Conservation (phyloP, 305 asterid genomes). For the Striga hermonthica region DNA sequence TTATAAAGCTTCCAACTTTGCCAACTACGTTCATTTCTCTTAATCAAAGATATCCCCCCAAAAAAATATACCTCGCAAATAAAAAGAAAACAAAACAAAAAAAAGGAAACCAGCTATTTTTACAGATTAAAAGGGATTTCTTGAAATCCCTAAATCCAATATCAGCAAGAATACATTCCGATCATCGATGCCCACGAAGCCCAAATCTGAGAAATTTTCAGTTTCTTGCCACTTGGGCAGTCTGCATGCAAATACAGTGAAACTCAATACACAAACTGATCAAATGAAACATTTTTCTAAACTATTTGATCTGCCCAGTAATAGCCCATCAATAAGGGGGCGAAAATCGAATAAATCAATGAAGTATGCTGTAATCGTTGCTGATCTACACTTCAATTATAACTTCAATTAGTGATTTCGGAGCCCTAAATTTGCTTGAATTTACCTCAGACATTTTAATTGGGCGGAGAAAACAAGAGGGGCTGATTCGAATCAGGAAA, state of each 20-base stretch:
- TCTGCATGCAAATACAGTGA: conserved; percentile 54
- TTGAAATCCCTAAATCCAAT: conserved; percentile 11
- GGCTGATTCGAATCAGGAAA: conserved; percentile 18
- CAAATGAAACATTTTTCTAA: conserved; percentile 27
- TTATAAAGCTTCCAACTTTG: conserved; percentile 64
- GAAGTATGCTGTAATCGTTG: neutral
- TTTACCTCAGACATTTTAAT: conserved; percentile 29
- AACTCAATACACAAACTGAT: conserved; percentile 32
- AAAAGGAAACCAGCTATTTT: neutral
- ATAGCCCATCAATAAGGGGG: neutral
- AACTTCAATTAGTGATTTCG: conserved; percentile 30
- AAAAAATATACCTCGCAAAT: too few relatives aligned
- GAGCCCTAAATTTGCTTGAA: conserved; percentile 37
- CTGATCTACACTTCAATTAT: conserved; percentile 19
- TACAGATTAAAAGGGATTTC: conserved; percentile 15
- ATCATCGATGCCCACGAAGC: conserved; percentile 24
- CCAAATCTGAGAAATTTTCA: conserved; percentile 27
- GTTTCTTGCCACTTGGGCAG: conserved; percentile 32
- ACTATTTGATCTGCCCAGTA: conserved; percentile 1
- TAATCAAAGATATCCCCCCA: conserved; percentile 14
- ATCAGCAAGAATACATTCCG: conserved; percentile 26
- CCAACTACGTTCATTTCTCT: conserved; percentile 78
- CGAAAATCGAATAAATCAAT: neutral
- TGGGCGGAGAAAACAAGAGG: conserved; percentile 12
- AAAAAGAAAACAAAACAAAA: too few relatives aligned